phyloP scores from a whole-genome alignment of 176 grass and related monocot genomes.

The Phragmites australis region DNA sequence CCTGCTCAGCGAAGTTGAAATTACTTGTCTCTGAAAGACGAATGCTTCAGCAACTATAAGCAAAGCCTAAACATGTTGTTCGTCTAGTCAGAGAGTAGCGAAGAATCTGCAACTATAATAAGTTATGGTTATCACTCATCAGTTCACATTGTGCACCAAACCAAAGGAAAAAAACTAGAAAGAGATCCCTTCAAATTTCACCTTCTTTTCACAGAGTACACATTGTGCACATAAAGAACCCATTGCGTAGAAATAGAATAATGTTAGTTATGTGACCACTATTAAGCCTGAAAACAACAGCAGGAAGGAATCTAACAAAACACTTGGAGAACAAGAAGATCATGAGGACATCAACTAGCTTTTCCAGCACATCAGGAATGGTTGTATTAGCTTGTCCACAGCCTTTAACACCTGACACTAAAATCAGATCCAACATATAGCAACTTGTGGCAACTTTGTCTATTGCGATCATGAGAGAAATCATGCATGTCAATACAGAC shows the following conservation, averaged over 20 bases:
- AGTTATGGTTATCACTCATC: too few species aligned
- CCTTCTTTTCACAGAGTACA: not conserved
- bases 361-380: constrained; percentile 7
- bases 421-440: constrained; percentile 9
- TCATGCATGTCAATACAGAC: constrained; percentile 5
- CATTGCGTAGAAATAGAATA: not conserved
- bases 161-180: not conserved
- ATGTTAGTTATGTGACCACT: not conserved
- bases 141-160: not conserved
- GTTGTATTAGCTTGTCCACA: constrained; percentile 28
- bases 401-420: not conserved
- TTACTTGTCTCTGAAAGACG: too few species aligned
- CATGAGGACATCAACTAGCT: not conserved
- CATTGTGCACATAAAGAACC: not conserved
- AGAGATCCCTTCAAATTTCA: not conserved
- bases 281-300: not conserved
- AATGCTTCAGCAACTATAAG: too few species aligned
- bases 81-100: too few species aligned
- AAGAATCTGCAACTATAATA: too few species aligned
- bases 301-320: not conserved
- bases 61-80: too few species aligned
- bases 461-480: constrained; percentile 38
- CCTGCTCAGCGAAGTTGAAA: too few species aligned
- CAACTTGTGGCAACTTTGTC: constrained; percentile 25
- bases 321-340: not conserved